Conservation (phyloP, 1,139 yeast species). For the Pichia sp. region DNA sequence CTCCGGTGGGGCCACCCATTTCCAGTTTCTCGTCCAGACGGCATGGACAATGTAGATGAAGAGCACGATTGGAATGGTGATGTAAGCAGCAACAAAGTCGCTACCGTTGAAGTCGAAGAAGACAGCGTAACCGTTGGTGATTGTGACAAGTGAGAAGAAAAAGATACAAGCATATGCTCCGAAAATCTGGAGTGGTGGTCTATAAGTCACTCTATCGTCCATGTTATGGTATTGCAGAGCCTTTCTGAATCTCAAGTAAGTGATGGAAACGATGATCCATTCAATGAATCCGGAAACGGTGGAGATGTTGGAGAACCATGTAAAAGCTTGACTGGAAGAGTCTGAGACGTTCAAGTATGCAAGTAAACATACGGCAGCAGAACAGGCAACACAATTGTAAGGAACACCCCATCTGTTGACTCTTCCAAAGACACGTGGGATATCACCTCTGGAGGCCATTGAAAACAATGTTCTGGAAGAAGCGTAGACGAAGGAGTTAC, state of each 20-base stretch:
- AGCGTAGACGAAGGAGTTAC: constrained; percentile 39
- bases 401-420: constrained; percentile 44
- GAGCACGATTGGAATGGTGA: constrained; percentile 53
- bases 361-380: constrained; percentile 38
- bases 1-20: constrained; percentile 36
- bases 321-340: constrained; percentile 34
- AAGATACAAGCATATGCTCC: constrained; percentile 42
- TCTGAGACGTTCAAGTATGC: constrained; percentile 31
- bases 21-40: constrained; percentile 33
- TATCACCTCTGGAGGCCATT: constrained; percentile 41
- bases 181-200: constrained; percentile 40
- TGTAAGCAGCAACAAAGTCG: constrained; percentile 55
- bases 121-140: constrained; percentile 51
- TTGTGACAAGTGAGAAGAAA: constrained; percentile 41
- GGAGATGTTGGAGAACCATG: constrained; percentile 41
- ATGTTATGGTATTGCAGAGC: constrained; percentile 43
- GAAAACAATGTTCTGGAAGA: constrained; percentile 38
- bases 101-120: constrained; percentile 45
- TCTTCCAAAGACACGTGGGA: constrained; percentile 42
- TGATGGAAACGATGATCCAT: constrained; percentile 40
- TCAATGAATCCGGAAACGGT: constrained; percentile 42
- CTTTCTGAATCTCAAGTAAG: constrained; percentile 52
- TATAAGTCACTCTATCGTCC: constrained; percentile 44
- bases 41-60: constrained; percentile 40
- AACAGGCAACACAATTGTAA: constrained; percentile 33